phyloP scores from a whole-genome alignment of 2,329 filamentous ascomycete species.

The Fusarium sp. region DNA sequence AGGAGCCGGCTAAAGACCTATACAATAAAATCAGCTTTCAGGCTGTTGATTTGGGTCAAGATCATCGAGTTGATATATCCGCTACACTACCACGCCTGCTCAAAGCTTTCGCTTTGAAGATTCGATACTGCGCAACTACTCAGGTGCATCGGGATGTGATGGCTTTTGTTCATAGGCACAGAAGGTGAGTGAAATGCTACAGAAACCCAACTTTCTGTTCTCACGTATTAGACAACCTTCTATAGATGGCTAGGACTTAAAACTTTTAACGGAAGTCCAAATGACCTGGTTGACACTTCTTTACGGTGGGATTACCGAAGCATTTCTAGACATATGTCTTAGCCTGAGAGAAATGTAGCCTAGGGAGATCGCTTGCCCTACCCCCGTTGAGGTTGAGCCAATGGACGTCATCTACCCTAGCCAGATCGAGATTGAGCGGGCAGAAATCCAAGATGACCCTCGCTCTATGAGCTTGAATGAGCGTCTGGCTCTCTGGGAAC shows the following conservation, averaged over 20 bases:
- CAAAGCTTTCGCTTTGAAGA: background rate
- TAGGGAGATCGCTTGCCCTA: background rate
- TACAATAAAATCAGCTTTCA: background rate
- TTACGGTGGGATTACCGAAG: background rate
- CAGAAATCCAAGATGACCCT: background rate
- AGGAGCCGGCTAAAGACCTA: background rate
- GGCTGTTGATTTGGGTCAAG: background rate
- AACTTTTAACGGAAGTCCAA: fast-evolving
- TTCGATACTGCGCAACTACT: background rate
- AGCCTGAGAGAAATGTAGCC: background rate
- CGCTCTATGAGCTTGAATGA: background rate
- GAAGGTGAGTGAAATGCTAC: background rate
- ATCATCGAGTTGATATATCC: background rate
- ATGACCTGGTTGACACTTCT: background rate
- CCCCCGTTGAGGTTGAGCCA: background rate
- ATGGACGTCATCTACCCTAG: background rate
- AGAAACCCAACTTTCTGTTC: background rate
- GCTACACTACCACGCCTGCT: background rate
- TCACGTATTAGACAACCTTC: background rate
- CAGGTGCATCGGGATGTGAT: background rate
- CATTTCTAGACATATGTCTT: background rate
- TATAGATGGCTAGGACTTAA: background rate
- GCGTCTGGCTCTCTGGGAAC: background rate
- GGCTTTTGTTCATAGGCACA: background rate
- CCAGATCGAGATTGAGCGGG: background rate